Conservation (phyloP, 371 early-diverging fungal species). For the Capillidium heterosporum region DNA sequence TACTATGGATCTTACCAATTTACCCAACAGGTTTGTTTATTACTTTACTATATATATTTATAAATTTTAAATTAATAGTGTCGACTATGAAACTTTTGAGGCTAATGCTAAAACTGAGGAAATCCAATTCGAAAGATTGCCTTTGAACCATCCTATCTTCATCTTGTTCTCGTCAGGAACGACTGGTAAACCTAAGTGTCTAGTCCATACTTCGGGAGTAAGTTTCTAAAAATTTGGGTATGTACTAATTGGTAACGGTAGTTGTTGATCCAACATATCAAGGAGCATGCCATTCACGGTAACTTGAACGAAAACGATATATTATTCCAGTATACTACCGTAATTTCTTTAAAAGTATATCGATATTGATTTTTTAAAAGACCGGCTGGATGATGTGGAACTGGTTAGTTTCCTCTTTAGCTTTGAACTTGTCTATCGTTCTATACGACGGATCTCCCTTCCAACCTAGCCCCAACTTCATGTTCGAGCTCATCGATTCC, state of each 20-base stretch:
- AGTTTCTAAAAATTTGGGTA: constrained; percentile 5
- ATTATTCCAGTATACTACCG: constrained; percentile 82
- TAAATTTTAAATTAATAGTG: constrained; percentile 1
- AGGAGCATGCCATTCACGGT: constrained; percentile 83
- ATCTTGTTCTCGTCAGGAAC: constrained; percentile 96
- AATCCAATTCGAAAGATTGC: constrained; percentile 59
- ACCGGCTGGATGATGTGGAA: constrained; percentile 99
- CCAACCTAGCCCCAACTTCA: constrained; percentile 48
- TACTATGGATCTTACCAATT: constrained; percentile 16
- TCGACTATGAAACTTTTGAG: constrained; percentile 3
- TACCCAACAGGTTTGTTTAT: constrained; percentile 17
- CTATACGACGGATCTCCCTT: constrained; percentile 92
- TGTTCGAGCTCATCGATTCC: constrained; percentile 68
- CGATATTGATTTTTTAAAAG: background rate
- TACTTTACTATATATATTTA: constrained; percentile 9
- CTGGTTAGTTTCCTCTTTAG: constrained; percentile 74
- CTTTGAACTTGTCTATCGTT: constrained; percentile 64
- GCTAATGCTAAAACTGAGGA: constrained; percentile 7
- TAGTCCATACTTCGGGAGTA: constrained; percentile 85
- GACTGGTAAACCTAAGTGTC: constrained; percentile 94
- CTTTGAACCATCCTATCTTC: constrained; percentile 87
- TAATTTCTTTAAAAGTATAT: background rate
- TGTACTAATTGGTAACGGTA: constrained; percentile 20
- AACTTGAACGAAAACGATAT: constrained; percentile 54
- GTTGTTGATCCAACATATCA: constrained; percentile 75